These are phyloP conservation scores for Talaromyces atroroseus DNA, from an alignment of 2,329 filamentous ascomycete species.

Conservation along the genomic window DNA sequence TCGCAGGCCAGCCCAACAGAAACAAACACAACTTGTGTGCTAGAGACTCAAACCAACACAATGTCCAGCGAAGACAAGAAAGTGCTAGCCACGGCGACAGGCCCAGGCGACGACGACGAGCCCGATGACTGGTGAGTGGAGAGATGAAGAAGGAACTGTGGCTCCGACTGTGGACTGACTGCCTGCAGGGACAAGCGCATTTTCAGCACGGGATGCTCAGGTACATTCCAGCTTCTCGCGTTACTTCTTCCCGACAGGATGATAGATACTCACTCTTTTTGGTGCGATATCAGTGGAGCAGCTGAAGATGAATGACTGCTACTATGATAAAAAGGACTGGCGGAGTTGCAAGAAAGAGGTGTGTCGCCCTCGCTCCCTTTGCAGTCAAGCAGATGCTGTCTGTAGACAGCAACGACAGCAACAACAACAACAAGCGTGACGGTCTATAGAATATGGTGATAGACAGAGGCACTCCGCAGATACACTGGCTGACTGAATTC, in stretches of 20 bases:
- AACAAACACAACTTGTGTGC: not conserved
- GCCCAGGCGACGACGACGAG: slow-evolving; percentile 73
- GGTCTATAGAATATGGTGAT: too few relatives aligned
- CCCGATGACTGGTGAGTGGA: slow-evolving; percentile 84
- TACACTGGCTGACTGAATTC: not conserved
- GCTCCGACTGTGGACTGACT: slow-evolving; percentile 16
- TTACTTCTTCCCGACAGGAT: not conserved
- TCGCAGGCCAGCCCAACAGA: too few relatives aligned
- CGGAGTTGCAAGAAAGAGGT: slow-evolving; percentile 82
- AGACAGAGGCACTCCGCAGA: not conserved
- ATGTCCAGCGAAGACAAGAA: slow-evolving; percentile 56
- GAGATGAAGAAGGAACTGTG: not conserved
- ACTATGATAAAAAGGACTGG: slow-evolving; percentile 96
- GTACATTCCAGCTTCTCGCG: slow-evolving; percentile 42
- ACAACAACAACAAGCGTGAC: not conserved
- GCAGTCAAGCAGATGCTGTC: too few relatives aligned
- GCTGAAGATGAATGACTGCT: slow-evolving; percentile 85
- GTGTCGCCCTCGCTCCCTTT: slow-evolving; percentile 29
- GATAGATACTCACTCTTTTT: slow-evolving; percentile 8
- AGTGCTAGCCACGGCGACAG: slow-evolving; percentile 30
- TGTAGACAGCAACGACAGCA: too few relatives aligned
- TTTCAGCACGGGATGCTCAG: slow-evolving; percentile 89
- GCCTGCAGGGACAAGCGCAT: slow-evolving; percentile 85
- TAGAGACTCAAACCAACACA: slow-evolving; percentile 15
- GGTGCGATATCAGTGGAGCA: slow-evolving; percentile 71